phyloP scores from a whole-genome alignment of 148 eudicot species.

The Rhododendron henanense region DNA sequence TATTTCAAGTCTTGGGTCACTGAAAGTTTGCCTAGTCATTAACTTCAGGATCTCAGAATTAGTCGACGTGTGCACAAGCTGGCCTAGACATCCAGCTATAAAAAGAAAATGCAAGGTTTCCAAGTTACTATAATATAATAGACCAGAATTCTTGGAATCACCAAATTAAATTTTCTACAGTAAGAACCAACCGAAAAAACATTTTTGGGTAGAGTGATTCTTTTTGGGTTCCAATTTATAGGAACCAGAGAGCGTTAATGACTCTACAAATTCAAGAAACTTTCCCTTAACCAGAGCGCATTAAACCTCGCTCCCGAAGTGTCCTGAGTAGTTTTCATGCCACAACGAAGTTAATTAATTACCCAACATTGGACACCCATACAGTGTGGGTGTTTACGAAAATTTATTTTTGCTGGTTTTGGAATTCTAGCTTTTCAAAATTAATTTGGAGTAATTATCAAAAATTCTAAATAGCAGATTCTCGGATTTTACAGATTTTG shows the following conservation, averaged over 20 bases:
- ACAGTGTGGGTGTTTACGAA: no score
- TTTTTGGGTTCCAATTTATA: background rate
- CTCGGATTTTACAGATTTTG: no score
- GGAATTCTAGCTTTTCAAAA: no score
- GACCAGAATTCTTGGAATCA: conserved; percentile 13
- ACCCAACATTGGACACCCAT: background rate
- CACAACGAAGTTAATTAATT: background rate
- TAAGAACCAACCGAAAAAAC: background rate
- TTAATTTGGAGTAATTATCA: no score
- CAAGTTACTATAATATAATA: background rate
- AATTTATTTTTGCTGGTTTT: no score
- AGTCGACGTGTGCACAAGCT: background rate
- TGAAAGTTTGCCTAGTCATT: no score
- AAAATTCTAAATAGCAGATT: no score
- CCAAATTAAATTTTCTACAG: background rate
- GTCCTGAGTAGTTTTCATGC: background rate
- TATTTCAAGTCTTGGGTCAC: no score
- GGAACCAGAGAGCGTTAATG: background rate
- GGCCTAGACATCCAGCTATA: fast-evolving
- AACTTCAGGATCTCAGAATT: background rate
- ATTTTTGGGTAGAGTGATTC: conserved; percentile 7
- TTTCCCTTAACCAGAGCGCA: background rate
- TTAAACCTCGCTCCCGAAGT: background rate
- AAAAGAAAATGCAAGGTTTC: background rate
- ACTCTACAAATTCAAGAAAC: background rate